Percentiles rank a stretch among this genome's conserved stretches.
Conservation (phyloP, 2,329 filamentous ascomycete species). For the Thermoascus crustaceus region DNA sequence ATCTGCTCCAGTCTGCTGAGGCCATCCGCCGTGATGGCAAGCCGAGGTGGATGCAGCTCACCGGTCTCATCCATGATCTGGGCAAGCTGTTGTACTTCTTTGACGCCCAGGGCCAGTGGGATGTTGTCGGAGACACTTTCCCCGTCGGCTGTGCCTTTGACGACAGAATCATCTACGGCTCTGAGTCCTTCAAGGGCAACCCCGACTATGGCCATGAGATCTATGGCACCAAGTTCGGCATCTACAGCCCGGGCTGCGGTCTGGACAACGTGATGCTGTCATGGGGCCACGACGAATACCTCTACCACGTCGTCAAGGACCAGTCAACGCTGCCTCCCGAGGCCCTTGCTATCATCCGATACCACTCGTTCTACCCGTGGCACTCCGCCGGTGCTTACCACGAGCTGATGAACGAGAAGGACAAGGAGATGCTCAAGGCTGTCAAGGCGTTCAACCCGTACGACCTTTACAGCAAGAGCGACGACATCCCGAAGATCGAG, state of each 20-base stretch:
- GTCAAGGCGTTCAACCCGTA: constrained; percentile 87
- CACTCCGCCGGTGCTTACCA: constrained; percentile 72
- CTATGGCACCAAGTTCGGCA: constrained; percentile 68
- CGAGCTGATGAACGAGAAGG: constrained; percentile 76
- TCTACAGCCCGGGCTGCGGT: constrained; percentile 71
- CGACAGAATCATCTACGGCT: constrained; percentile 68
- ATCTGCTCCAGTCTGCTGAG: constrained; percentile 80
- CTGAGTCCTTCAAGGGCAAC: constrained; percentile 64
- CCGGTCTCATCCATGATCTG: constrained; percentile 40
- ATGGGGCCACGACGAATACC: constrained; percentile 57
- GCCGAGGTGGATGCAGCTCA: constrained; percentile 42
- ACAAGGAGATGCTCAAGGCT: constrained; percentile 69
- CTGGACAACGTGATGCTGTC: constrained; percentile 82
- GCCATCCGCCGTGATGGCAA: constrained; percentile 69
- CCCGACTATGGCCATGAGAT: constrained; percentile 63
- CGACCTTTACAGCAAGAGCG: constrained; percentile 85
- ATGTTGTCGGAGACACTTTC: constrained; percentile 65
- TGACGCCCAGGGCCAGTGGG: constrained; percentile 82
- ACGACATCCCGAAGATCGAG: constrained; percentile 66
- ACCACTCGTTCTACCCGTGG: constrained; percentile 92
- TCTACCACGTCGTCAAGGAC: constrained; percentile 75
- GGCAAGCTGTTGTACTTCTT: constrained; percentile 45
- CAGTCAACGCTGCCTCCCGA: constrained; percentile 72
- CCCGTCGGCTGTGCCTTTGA: constrained; percentile 46
- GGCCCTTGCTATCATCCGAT: constrained; percentile 84